A percentile compares a stretch with the other conserved stretches of the same genome.
Conservation (phyloP, 2,329 filamentous ascomycete genomes). For the Pseudogymnoascus sp. region DNA sequence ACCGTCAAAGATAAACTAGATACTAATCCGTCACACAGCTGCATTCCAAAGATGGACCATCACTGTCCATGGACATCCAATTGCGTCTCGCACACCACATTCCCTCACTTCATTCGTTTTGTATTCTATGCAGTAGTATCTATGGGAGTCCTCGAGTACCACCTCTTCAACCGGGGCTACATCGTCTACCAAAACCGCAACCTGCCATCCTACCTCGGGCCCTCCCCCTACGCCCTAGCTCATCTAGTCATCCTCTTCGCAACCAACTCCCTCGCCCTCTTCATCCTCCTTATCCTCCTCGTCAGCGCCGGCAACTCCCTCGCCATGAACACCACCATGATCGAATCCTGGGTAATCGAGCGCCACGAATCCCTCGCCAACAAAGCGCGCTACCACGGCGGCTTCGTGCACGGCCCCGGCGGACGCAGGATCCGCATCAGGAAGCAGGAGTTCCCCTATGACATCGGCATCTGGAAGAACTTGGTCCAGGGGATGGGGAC, state of each 20-base stretch:
- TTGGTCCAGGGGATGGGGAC: slow-evolving; percentile 70
- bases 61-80: slow-evolving; percentile 82
- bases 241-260: slow-evolving; percentile 53
- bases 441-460: slow-evolving; percentile 73
- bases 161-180: slow-evolving; percentile 51
- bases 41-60: slow-evolving; percentile 76
- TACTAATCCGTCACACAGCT: slow-evolving; percentile 34
- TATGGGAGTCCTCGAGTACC: slow-evolving; percentile 48
- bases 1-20: not conserved
- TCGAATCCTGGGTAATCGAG: slow-evolving; percentile 70
- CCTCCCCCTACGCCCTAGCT: slow-evolving; percentile 48
- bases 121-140: slow-evolving; percentile 59
- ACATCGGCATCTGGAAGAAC: slow-evolving; percentile 67
- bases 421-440: slow-evolving; percentile 46
- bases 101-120: slow-evolving; percentile 77
- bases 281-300: slow-evolving; percentile 58
- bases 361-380: slow-evolving; percentile 51
- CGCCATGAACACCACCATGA: slow-evolving; percentile 65
- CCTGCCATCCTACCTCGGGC: slow-evolving; percentile 68
- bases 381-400: slow-evolving; percentile 35
- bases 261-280: slow-evolving; percentile 49
- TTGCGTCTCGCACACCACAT: slow-evolving; percentile 74
- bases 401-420: slow-evolving; percentile 34
- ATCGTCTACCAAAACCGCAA: slow-evolving; percentile 57
- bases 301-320: slow-evolving; percentile 54